phyloP scores from a whole-genome alignment of 257 asterid genomes.

The Craterostigma plantagineum region DNA sequence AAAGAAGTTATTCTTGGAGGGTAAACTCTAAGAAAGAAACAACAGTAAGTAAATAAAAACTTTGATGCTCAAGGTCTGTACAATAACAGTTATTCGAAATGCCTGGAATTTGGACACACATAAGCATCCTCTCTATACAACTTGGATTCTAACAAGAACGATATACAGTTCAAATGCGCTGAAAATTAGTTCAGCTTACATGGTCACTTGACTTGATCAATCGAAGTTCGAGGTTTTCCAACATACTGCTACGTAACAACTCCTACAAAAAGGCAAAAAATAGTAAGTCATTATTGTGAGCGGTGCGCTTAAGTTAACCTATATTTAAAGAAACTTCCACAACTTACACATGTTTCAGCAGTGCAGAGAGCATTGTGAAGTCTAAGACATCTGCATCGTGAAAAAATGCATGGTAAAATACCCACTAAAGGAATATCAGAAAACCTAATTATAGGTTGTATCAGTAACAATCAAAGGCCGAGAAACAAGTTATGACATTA shows the following conservation, averaged over 20 bases:
- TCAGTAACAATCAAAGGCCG: not conserved
- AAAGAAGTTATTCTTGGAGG: no score
- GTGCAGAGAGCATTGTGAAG: constrained; percentile 60
- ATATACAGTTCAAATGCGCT: not conserved
- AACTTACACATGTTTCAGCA: constrained; percentile 80
- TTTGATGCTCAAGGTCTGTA: no score
- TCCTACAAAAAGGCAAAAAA: constrained; percentile 32
- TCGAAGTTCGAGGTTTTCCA: constrained; percentile 63
- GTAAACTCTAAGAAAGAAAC: no score
- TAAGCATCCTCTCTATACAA: not conserved
- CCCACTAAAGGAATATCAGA: constrained; percentile 2
- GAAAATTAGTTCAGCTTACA: constrained; percentile 19
- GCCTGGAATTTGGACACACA: no score
- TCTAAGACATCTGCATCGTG: constrained; percentile 56
- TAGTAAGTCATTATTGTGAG: constrained; percentile 6
- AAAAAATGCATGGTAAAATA: constrained; percentile 10
- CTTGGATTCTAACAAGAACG: not conserved
- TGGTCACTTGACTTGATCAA: constrained; percentile 80
- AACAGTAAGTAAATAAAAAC: no score
- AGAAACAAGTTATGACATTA: not conserved
- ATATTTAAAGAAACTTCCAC: constrained; percentile 6
- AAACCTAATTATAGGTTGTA: not conserved
- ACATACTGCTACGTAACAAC: constrained; percentile 40
- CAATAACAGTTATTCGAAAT: no score
- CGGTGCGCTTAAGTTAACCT: not conserved